Evolutionary conservation across 1,139 yeast species (phyloP).

Genomic region (Diutina neorugosa): DNA sequence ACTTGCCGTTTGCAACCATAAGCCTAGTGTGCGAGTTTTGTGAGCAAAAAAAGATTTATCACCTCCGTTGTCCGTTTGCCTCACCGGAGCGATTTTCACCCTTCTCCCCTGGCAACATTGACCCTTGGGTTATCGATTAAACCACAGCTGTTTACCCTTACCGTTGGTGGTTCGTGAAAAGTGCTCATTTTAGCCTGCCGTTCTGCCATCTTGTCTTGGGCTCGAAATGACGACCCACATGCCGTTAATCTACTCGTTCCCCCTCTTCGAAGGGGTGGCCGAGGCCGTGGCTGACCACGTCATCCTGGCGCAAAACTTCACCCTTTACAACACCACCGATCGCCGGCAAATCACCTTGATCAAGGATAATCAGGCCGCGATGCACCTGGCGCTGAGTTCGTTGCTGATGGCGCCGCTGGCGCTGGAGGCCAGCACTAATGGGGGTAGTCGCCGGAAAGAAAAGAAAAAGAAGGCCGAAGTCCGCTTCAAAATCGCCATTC

Average conservation of each 20-base stretch:
- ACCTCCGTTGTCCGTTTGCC: background rate
- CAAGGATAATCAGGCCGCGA: background rate
- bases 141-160: background rate
- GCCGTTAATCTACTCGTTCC: slow-evolving; percentile 84
- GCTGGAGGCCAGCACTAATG: background rate
- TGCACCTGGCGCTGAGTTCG: slow-evolving; percentile 3
- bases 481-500: slow-evolving; percentile 79
- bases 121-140: background rate
- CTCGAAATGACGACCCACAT: slow-evolving; percentile 81
- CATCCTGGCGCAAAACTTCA: slow-evolving; percentile 64
- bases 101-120: background rate
- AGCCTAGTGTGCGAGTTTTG: background rate
- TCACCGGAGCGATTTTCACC: background rate
- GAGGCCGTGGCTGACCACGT: slow-evolving; percentile 91
- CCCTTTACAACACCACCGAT: slow-evolving; percentile 43
- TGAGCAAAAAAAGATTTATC: background rate
- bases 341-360: slow-evolving; percentile 16
- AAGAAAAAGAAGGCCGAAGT: slow-evolving; percentile 32
- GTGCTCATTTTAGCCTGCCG: background rate
- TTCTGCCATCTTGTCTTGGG: background rate
- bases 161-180: background rate
- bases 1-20: background rate
- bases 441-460: background rate
- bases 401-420: slow-evolving; percentile 2
- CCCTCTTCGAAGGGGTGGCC: slow-evolving; percentile 81